Base-by-base conservation (phyloP, 2,329 filamentous ascomycete species). In the Diaporthe velutina region DNA sequence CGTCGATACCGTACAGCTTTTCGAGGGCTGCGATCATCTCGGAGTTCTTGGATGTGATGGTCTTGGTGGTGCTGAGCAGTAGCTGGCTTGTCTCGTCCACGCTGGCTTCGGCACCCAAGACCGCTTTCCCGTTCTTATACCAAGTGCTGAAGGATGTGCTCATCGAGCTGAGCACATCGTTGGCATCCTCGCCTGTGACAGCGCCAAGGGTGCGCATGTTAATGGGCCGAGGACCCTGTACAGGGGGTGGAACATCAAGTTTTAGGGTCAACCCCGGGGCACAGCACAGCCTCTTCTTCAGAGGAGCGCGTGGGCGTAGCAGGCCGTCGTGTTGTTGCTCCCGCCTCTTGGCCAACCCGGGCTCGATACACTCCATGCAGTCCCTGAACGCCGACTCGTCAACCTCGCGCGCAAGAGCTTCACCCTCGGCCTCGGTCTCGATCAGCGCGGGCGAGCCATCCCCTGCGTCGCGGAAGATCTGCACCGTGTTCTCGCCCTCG, bases 1-100 rank as follows among this genome's bases (percentile, higher is more conserved):
- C 22, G 13, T 40, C 22, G 15, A 40, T 60, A 3, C 33, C 57
- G n/a, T 60, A 60, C 12, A 60, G 22, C 13, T 28, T 60, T 35
- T 60, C 57, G 57, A 60, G 33, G 22, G 57, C 33, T 25, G 5
- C 33, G 22, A 60, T 60, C 57, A 60, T 60, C 57, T 60, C 57
- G 22, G 57, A 17, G 33, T 40, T 25, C 22, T 60, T 60, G 0
- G 57, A 40, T 2, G 57, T 60, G 6, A 38, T 28, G 35, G 57
- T 60, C 35, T 60, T 40, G 33, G 57, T 60, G 17, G 22, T 28
- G 35, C 35, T 60, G 13, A 60, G 57, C 35, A 40, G 22, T 12
- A 60, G 22, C 57, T 60, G 33, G 5, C 57, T 60, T 40, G 57
- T 40, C 5, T 60, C 57, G 12, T 60, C 57, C 33, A 60, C 57